These are phyloP conservation scores for Verticillium longisporum DNA, from an alignment of 2,329 filamentous ascomycete species.

Conservation along the genomic window DNA sequence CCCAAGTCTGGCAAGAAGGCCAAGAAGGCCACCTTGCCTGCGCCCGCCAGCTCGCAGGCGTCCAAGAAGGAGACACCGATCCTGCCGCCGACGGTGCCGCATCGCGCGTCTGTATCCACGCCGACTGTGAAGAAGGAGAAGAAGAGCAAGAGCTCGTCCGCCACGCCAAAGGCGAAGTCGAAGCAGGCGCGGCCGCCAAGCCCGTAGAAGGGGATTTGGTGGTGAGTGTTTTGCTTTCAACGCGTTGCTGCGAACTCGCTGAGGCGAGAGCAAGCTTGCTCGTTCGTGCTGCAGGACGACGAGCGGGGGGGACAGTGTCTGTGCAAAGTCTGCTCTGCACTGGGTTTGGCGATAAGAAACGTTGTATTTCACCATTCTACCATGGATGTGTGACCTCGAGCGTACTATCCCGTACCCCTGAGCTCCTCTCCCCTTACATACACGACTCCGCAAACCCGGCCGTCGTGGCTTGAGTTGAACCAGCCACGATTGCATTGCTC, in stretches of 20 bases:
- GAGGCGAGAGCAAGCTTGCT: not conserved
- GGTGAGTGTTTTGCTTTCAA: not conserved
- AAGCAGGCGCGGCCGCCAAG: slow-evolving; percentile 2
- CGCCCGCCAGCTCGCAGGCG: slow-evolving; percentile 11
- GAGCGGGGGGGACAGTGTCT: no score
- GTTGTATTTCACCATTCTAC: no score
- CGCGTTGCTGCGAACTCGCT: not conserved
- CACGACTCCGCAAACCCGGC: not conserved
- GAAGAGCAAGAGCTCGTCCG: slow-evolving; percentile 6
- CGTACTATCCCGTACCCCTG: not conserved
- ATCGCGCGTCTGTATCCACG: not conserved
- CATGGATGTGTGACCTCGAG: no score
- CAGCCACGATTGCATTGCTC: not conserved
- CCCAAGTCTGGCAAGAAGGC: slow-evolving; percentile 22
- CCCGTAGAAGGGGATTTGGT: not conserved
- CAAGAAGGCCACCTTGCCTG: slow-evolving; percentile 15
- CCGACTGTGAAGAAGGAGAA: slow-evolving; percentile 15
- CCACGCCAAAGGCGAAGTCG: slow-evolving; percentile 13
- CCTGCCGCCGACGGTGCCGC: slow-evolving; percentile 2
- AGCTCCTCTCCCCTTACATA: not conserved
- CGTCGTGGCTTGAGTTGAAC: not conserved
- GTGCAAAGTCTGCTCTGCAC: no score
- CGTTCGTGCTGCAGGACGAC: no score
- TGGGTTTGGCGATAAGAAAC: no score
- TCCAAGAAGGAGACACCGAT: slow-evolving; percentile 19